A percentile compares a stretch with the other conserved stretches of the same genome.
These are phyloP conservation scores for Aspergillus intermedius DNA, from an alignment of 2,329 filamentous ascomycete genomes.

Conservation along the genomic window DNA sequence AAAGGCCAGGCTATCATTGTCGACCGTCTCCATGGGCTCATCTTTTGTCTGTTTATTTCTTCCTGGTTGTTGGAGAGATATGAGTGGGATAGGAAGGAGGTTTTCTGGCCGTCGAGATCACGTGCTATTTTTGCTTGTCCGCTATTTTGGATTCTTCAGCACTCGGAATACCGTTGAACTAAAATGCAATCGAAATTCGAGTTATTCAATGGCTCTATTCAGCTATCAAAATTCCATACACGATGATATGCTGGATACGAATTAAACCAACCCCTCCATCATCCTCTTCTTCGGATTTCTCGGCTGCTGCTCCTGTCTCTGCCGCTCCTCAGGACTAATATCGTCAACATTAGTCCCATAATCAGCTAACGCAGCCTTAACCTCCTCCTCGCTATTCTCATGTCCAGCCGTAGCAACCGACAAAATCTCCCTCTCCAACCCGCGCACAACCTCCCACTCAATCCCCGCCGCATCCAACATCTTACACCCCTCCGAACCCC, in stretches of 20 bases:
- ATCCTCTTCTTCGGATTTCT: slow-evolving; percentile 44
- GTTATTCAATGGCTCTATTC: background rate
- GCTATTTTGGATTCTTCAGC: no score
- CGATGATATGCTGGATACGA: background rate
- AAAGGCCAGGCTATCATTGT: slow-evolving; percentile 30
- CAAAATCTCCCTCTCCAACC: slow-evolving; percentile 75
- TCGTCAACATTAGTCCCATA: slow-evolving; percentile 32
- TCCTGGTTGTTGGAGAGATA: background rate
- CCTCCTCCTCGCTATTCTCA: slow-evolving; percentile 30
- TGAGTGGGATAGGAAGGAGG: background rate
- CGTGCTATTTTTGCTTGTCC: background rate
- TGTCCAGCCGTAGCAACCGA: slow-evolving; percentile 80
- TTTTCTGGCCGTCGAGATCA: background rate
- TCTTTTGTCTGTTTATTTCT: slow-evolving; percentile 10
- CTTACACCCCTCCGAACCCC: slow-evolving; percentile 66
- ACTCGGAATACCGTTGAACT: no score
- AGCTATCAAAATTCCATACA: background rate
- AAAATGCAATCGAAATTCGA: background rate
- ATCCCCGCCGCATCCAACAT: slow-evolving; percentile 68
- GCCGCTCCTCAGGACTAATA: slow-evolving; percentile 33
- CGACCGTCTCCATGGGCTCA: slow-evolving; percentile 21
- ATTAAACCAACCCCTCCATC: slow-evolving; percentile 30
- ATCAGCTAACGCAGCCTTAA: slow-evolving; percentile 19
- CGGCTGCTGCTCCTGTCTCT: slow-evolving; percentile 30
- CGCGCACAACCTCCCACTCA: slow-evolving; percentile 63